Conservation (phyloP, 495 filamentous ascomycete genomes). For the Amniculicola lignicola region DNA sequence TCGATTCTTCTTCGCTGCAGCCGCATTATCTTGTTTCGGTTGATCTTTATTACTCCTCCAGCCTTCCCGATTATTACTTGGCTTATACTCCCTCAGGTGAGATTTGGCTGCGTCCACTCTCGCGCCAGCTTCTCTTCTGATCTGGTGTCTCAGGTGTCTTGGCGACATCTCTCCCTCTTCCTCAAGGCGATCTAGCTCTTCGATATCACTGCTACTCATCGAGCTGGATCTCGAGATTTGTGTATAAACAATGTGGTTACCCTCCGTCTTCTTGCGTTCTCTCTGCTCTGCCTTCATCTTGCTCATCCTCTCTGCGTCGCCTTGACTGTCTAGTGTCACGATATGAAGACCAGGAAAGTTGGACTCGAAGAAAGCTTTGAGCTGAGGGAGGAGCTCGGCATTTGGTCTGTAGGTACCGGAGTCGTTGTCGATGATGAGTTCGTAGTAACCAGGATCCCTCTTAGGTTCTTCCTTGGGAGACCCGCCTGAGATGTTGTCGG, state of each 20-base stretch:
- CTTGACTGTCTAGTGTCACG: slow-evolving; percentile 62
- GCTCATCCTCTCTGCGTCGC: slow-evolving; percentile 60
- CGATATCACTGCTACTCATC: slow-evolving; percentile 73
- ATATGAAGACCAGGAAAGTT: slow-evolving; percentile 75
- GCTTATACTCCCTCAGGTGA: slow-evolving; percentile 27
- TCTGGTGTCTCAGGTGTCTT: slow-evolving; percentile 14
- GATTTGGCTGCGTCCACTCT: slow-evolving; percentile 18
- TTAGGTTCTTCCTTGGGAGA: slow-evolving; percentile 45
- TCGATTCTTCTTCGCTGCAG: background rate
- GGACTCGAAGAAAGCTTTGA: slow-evolving; percentile 63
- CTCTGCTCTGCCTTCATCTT: slow-evolving; percentile 62
- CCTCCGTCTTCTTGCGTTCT: slow-evolving; percentile 61
- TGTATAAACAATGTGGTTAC: slow-evolving; percentile 60
- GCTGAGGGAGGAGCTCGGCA: slow-evolving; percentile 62
- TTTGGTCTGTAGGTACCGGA: slow-evolving; percentile 90
- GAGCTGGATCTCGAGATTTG: slow-evolving; percentile 54
- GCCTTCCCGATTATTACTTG: slow-evolving; percentile 18
- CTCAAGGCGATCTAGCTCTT: slow-evolving; percentile 60
- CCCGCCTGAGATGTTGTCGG: slow-evolving; percentile 44
- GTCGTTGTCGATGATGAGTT: slow-evolving; percentile 92
- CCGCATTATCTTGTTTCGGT: slow-evolving; percentile 11
- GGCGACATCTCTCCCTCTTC: slow-evolving; percentile 24
- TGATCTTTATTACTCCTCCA: slow-evolving; percentile 22
- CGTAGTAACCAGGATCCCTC: slow-evolving; percentile 64
- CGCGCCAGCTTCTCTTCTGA: slow-evolving; percentile 21